Evolutionary conservation across 305 asterid species (phyloP).

Genomic region (Petunia hybrid): DNA sequence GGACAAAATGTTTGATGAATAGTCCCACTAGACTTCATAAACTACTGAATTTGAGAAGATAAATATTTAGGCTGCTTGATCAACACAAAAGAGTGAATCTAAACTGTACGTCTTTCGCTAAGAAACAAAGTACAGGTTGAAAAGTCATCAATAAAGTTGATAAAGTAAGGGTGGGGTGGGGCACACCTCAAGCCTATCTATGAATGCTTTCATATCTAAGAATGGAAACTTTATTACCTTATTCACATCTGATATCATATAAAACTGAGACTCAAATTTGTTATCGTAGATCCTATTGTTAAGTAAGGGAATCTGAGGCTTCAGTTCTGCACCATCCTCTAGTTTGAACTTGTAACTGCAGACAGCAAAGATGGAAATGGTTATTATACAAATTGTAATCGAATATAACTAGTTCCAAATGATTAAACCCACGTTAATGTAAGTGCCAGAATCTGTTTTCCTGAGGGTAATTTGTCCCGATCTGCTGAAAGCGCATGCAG

Average conservation of each 20-base stretch:
- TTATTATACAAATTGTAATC: slow-evolving; percentile 18
- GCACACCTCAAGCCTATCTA: slow-evolving; percentile 9
- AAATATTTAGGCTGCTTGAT: no score
- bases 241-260: slow-evolving; percentile 93
- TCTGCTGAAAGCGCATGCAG: slow-evolving; percentile 80
- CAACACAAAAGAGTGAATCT: no score
- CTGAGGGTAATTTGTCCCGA: slow-evolving; percentile 95
- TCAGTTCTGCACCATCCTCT: slow-evolving; percentile 89
- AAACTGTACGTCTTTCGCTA: no score
- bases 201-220: slow-evolving; percentile 21
- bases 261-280: slow-evolving; percentile 97
- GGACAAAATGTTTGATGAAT: no score
- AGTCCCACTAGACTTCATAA: no score
- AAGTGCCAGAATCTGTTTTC: slow-evolving; percentile 86
- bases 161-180: background rate
- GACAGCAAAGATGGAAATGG: slow-evolving; percentile 1
- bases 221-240: slow-evolving; percentile 60
- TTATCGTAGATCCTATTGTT: slow-evolving; percentile 96
- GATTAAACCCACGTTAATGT: slow-evolving; percentile 73
- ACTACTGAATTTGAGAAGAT: no score
- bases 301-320: slow-evolving; percentile 87
- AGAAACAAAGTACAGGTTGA: no score
- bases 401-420: slow-evolving; percentile 8
- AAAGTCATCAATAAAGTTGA: no score
- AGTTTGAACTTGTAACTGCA: slow-evolving; percentile 92